phyloP scores from a whole-genome alignment of 805 yeast species.

The Starmerella floricola region DNA sequence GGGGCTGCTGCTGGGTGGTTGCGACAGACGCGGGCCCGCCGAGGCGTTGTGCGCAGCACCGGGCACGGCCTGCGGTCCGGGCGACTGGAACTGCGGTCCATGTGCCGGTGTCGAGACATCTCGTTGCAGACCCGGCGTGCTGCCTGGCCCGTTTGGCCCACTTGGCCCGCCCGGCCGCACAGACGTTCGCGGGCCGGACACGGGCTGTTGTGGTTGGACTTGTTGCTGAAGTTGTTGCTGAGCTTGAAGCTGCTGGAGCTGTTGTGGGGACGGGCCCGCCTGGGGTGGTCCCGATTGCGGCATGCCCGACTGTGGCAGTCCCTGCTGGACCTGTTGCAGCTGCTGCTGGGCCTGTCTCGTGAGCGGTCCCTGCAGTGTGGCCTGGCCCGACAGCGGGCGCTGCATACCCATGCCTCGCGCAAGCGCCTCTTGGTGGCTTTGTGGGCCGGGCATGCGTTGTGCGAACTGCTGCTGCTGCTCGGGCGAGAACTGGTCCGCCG shows the following conservation, averaged over 20 bases:
- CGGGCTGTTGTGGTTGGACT: no score
- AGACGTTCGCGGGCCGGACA: no score
- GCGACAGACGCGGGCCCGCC: neutral
- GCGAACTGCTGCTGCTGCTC: neutral
- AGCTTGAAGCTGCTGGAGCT: neutral
- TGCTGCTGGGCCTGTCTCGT: constrained; percentile 12
- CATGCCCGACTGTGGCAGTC: constrained; percentile 15
- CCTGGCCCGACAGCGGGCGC: constrained; percentile 14
- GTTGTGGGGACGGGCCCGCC: constrained; percentile 18
- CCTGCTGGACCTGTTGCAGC: constrained; percentile 14
- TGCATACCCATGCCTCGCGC: neutral
- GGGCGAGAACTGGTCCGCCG: neutral
- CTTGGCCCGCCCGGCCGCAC: no score
- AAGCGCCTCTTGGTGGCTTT: no score
- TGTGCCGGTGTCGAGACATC: neutral
- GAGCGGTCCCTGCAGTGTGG: no score
- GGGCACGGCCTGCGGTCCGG: no score
- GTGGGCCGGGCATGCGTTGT: no score
- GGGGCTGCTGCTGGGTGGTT: neutral
- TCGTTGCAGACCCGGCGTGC: no score
- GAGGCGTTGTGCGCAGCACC: no score
- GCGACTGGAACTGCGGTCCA: no score
- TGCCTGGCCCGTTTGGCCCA: no score
- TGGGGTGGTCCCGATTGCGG: neutral
- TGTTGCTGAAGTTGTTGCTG: no score